A percentile compares a stretch with the other conserved stretches of the same genome.
phyloP scores from a whole-genome alignment of 352 stramenopile genomes.

The Phytophthora kernoviae region DNA sequence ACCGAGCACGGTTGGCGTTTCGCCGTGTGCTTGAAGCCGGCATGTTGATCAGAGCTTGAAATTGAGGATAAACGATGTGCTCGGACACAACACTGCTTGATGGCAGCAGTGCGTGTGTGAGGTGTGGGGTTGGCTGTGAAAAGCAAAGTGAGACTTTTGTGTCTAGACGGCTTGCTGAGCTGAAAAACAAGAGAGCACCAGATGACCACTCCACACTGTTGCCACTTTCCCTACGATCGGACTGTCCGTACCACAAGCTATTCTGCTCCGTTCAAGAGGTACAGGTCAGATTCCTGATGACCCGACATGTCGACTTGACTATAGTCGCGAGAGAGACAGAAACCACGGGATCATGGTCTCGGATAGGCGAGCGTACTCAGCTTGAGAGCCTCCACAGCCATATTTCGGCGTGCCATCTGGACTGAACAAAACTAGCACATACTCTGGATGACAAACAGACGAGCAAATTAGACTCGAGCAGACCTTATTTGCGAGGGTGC shows the following conservation, averaged over 20 bases:
- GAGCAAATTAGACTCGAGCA: neutral
- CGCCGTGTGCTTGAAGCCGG: constrained; percentile 42
- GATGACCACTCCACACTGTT: no score
- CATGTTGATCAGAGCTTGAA: constrained; percentile 39
- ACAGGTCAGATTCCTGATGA: constrained; percentile 30
- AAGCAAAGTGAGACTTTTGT: constrained; percentile 35
- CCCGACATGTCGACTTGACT: constrained; percentile 15
- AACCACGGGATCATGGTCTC: constrained; percentile 17
- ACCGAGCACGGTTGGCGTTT: constrained; percentile 77
- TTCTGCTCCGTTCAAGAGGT: constrained; percentile 28
- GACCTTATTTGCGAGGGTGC: constrained; percentile 15
- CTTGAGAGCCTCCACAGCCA: constrained; percentile 27
- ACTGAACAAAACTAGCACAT: constrained; percentile 29
- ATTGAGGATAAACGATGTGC: constrained; percentile 21
- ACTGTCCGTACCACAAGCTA: constrained; percentile 34
- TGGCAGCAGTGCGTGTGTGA: constrained; percentile 6
- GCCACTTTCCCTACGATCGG: constrained; percentile 29
- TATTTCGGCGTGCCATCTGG: constrained; percentile 22
- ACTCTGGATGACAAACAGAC: constrained; percentile 18
- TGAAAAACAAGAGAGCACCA: neutral
- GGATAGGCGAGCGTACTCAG: constrained; percentile 33
- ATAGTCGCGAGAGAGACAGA: constrained; percentile 43
- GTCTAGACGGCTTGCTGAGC: neutral
- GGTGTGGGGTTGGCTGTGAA: constrained; percentile 35
- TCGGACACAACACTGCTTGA: constrained; percentile 9